Conservation (phyloP, 441 rosid species). For the Pelargonium australe region DNA sequence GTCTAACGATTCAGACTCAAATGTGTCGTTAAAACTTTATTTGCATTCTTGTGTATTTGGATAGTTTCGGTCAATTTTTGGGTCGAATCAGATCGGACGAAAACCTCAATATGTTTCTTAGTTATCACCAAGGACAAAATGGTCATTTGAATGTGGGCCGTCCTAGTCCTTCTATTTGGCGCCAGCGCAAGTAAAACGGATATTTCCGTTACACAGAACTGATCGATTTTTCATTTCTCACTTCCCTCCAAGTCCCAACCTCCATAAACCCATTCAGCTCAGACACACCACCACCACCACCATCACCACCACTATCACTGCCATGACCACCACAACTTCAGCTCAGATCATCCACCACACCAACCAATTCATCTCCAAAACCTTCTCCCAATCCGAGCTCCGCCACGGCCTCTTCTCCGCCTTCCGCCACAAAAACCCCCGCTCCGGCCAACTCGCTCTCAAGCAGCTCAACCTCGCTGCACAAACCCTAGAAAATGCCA, state of each 20-base stretch:
- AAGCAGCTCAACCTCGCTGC: slow-evolving; percentile 36
- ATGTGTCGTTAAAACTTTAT: no score
- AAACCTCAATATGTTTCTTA: no score
- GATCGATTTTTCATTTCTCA: not conserved
- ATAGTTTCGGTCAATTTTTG: no score
- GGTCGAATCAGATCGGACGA: no score
- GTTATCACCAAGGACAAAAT: not conserved
- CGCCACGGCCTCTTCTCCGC: slow-evolving; percentile 33
- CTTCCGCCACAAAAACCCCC: slow-evolving; percentile 26
- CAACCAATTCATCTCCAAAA: slow-evolving; percentile 13
- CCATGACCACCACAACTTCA: not conserved
- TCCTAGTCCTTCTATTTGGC: not conserved
- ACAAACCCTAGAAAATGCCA: slow-evolving; percentile 44
- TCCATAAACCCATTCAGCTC: no score
- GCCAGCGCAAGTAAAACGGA: not conserved
- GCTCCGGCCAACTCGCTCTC: slow-evolving; percentile 23
- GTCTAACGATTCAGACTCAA: no score
- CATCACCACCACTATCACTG: not conserved
- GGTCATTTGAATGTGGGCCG: not conserved
- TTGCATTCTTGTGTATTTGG: no score
- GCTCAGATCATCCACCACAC: slow-evolving; percentile 20
- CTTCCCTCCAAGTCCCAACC: no score
- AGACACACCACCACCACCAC: not conserved
- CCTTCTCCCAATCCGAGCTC: slow-evolving; percentile 20
- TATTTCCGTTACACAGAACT: not conserved